Evolutionary conservation across 345 rosid genomes (phyloP).

Genomic region (Leavenworthia alabamica): DNA sequence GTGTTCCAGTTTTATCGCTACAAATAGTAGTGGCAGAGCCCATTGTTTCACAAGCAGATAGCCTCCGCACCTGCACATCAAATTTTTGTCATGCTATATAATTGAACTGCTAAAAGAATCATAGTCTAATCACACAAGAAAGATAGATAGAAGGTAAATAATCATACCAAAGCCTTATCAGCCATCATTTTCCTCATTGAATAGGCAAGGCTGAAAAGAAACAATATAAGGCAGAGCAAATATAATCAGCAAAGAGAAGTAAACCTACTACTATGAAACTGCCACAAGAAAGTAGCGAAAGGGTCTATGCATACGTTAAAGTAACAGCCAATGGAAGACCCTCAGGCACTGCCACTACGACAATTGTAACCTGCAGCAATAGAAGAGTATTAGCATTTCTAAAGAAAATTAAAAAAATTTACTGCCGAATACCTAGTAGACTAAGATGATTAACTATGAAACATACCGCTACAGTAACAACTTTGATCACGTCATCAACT

Average conservation of each 20-base stretch:
- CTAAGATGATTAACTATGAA: neutral
- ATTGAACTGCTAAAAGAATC: neutral
- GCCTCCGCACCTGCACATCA: constrained; percentile 75
- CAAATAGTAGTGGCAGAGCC: constrained; percentile 97
- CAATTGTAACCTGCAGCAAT: constrained; percentile 78
- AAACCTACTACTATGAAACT: neutral
- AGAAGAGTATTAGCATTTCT: constrained; percentile 3
- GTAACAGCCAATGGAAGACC: constrained; percentile 99
- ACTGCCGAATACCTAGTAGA: too few relatives aligned
- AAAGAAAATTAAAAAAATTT: neutral
- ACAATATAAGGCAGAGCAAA: neutral
- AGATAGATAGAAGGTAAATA: neutral
- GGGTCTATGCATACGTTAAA: constrained; percentile 56
- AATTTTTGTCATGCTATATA: neutral
- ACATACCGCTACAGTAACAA: constrained; percentile 83
- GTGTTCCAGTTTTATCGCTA: constrained; percentile 93
- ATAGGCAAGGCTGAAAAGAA: constrained; percentile 64
- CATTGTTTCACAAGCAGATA: constrained; percentile 98
- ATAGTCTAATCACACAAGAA: neutral
- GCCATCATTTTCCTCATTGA: constrained; percentile 99
- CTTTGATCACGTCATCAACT: constrained; percentile 68
- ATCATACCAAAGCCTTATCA: constrained; percentile 87
- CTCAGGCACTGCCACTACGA: constrained; percentile 98
- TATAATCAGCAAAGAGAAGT: constrained; percentile 10
- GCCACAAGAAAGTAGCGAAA: neutral